A percentile compares a stretch with the other conserved stretches of the same genome.
These are phyloP conservation scores for Acacia acuminata DNA, from an alignment of 306 rosid genomes.

Conservation along the genomic window DNA sequence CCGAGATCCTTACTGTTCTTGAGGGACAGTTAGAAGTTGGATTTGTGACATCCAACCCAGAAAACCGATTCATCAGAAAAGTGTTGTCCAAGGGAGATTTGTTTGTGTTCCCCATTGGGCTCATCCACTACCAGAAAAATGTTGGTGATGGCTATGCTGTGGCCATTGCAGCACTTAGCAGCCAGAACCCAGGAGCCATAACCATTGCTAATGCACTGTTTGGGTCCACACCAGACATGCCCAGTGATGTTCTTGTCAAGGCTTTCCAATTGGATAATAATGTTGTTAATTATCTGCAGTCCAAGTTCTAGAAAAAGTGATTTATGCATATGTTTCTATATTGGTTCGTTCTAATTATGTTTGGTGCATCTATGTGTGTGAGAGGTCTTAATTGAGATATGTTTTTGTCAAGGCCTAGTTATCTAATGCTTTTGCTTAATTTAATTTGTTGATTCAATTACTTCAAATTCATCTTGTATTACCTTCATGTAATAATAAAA, in stretches of 20 bases:
- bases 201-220: conserved; percentile 41
- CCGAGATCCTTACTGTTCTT: conserved; percentile 37
- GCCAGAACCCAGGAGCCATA: conserved; percentile 41
- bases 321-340: neutral
- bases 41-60: conserved; percentile 47
- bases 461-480: neutral
- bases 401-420: neutral
- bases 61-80: conserved; percentile 29
- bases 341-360: neutral
- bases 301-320: conserved; percentile 32
- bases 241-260: conserved; percentile 25
- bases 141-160: conserved; percentile 31
- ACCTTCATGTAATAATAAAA: neutral
- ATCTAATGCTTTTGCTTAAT: neutral
- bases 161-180: conserved; percentile 45
- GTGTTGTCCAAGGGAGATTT: conserved; percentile 43
- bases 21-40: conserved; percentile 43
- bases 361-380: neutral
- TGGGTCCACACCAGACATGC: conserved; percentile 36
- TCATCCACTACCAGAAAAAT: conserved; percentile 43
- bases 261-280: conserved; percentile 31
- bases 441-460: neutral
- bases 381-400: neutral
- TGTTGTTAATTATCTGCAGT: conserved; percentile 12
- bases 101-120: conserved; percentile 46